Base-by-base conservation (phyloP, 208 protist genomes). In the Acanthamoeba castellanii region DNA sequence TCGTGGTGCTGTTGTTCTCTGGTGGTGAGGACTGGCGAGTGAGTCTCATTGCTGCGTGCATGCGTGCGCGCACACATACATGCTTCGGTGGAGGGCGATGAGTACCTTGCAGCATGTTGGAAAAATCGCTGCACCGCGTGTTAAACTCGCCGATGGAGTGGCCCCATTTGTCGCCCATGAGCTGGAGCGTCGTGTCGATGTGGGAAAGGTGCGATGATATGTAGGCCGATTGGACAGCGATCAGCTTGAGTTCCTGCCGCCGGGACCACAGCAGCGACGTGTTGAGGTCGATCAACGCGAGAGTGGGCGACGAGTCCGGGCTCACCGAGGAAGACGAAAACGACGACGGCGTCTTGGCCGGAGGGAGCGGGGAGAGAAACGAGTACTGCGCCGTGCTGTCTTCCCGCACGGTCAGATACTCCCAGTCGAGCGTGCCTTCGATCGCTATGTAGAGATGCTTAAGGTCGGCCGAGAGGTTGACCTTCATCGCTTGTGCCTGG, bases 1-100 rank as follows among this genome's bases (percentile, higher is more conserved):
- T 92, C 30, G 87, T 74, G 25, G 61, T 76, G 55, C 87, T 50
- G 34, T 57, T 76, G 87, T 92, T 76, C 87, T 92, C 87, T 92
- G 37, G 22, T 88, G 50, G 27, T 2, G 45, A 14, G 45, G 42
- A 14, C 14, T n/a, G 32, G 32, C 20, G 52, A 59, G 18, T 22
- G 52, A 59, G 20, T 59, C 18, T 59, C 13, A 59, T 5, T 59
- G 16, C 13, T 68, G 45, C 7, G n/a, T 18, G 22, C n/a, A 18
- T n/a, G n/a, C 37, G 11, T 59, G 22, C 4, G 8, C 13, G 32
- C 8, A 74, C n/a, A 14, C n/a, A 74, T 11, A 4, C n/a, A 4
- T 30, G 13, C 2, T 7, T 20, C 32, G 32, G 3, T 16, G 22
- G 72, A 81, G 72, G 22, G 20, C 20, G 68, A 81, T 11, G 11